Evolutionary conservation across 257 asterid genomes (phyloP), one percentile per base, ranked within the genome.

Genomic region (Solanum clarkiae): DNA sequence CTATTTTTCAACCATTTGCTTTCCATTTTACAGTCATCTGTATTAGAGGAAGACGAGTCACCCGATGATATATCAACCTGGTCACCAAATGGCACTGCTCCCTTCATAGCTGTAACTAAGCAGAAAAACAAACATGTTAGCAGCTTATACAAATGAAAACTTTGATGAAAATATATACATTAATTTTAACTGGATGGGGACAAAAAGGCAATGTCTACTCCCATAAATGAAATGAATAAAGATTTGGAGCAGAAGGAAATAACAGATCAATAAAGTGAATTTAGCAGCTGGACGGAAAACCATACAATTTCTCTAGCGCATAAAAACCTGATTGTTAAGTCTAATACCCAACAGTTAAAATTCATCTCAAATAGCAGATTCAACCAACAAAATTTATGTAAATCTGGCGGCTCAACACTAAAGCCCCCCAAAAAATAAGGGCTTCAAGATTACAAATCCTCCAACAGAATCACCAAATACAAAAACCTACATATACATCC

Each of bases 41-140:
- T 88, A 84, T 88, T 94, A 69, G 90, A 90, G 80, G 80, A 71
- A 20, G 80, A 71, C 20, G 80, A 70, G 69, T 92, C 94, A 65
- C 88, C 92, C 14, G 95, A 92, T 69, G 92, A 93, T 86, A 93
- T 92, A 59, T 89, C 92, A 10, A 93, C 94, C 71, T 87, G 94
- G 84, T 91, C 94, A 81, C 53, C 82, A 26, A 86, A 45, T 68
- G 93, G 85, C 86, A 82, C 16, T 82, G 87, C 81, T 80, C 62
- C 84, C 86, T 87, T 82, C 93, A 92, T 90, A 68, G 22, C 74
- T 74, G 59, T 74, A 74, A 22, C 14, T n/a, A 2, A 47, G 59
- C 36, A 47, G 81, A 74, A 22, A 44, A 72, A 74, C 7, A 74
- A 45, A 7, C 40, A 45, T 74, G 18, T 49, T 45, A 72, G 80